Base-by-base conservation (phyloP, 1,139 yeast species). In the Geotrichum carabidarum region DNA sequence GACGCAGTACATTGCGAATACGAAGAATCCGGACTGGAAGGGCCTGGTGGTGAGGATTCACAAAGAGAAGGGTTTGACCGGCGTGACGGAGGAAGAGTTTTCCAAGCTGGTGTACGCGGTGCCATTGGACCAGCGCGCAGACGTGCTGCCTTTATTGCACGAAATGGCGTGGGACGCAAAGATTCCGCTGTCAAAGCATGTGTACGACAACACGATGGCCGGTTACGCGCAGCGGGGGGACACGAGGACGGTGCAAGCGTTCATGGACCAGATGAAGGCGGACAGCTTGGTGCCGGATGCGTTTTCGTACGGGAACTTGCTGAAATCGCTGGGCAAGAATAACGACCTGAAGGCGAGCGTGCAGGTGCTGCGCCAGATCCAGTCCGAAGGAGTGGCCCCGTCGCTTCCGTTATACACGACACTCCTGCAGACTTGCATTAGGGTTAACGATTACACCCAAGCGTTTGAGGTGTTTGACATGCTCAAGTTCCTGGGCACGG, bases 401-500 rank as follows among this genome's bases (percentile, higher is more conserved):
- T 74, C 82, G 6, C 73, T 77, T n/a, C 71, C 74, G 2, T 76
- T 85, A 2, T 85, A 84, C 62, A 78, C 86, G 1, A 80, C 82
- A 30, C 75, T 89, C 1, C 68, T 90, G 53, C 84, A 84, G 58
- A 78, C 89, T 18, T 84, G 87, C 64, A 81, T 83, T 2, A 77
- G 81, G 56, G 65, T 79, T 22, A 62, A 60, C 27, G 78, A 82
- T 57, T 81, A 76, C 60, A 70, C 76, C 37, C 82, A 66, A 60
- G 96, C 96, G 0, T 78, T 80, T 56, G 82, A 83, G 51, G 75
- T 87, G 1, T 93, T 93, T 67, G 93, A 86, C 62, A 81, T 89
- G 59, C 84, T 93, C 90, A 91, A 89, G 67, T 91, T 87, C 66
- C 70, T 85, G 59, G 82, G 94, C 0, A 66, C 75, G 6, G 70